Percentiles rank a stretch among this genome's conserved stretches.
phyloP scores from a whole-genome alignment of 192 early-diverging fungal species.

The Rhizophagus clarus region DNA sequence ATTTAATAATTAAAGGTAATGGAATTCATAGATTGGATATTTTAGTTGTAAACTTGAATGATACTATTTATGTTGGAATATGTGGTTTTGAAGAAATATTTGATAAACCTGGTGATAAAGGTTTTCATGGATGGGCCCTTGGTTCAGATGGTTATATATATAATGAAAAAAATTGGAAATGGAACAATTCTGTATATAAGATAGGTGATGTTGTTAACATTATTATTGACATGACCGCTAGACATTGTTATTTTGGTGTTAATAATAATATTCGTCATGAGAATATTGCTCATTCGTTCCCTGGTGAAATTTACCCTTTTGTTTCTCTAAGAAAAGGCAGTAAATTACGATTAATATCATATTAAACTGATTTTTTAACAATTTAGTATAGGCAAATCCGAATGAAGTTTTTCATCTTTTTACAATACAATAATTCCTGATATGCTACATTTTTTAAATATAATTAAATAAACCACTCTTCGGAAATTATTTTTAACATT shows the following conservation, averaged over 20 bases:
- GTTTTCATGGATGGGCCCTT: background rate
- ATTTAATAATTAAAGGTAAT: background rate
- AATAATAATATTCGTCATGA: slow-evolving; percentile 2
- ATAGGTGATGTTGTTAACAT: slow-evolving; percentile 16
- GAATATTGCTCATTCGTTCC: background rate
- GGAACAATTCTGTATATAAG: slow-evolving; percentile 6
- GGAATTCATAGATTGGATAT: slow-evolving; percentile 19
- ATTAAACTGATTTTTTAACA: too few species aligned
- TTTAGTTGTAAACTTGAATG: background rate
- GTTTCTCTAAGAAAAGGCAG: background rate
- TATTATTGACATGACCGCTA: slow-evolving; percentile 24
- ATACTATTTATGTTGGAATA: slow-evolving; percentile 8
- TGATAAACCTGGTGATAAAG: background rate
- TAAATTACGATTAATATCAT: background rate
- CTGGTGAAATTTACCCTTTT: slow-evolving; percentile 27
- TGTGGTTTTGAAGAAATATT: background rate
- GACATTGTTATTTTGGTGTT: slow-evolving; percentile 14
- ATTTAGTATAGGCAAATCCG: too few species aligned
- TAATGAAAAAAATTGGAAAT: background rate
- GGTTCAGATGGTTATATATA: background rate
- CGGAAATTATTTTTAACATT: too few species aligned
- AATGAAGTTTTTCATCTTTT: too few species aligned
- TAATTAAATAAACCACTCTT: too few species aligned
- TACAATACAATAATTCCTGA: too few species aligned
- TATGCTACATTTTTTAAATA: too few species aligned